phyloP scores from a whole-genome alignment of 2,329 filamentous ascomycete genomes.

The Xylariaceae sp. region DNA sequence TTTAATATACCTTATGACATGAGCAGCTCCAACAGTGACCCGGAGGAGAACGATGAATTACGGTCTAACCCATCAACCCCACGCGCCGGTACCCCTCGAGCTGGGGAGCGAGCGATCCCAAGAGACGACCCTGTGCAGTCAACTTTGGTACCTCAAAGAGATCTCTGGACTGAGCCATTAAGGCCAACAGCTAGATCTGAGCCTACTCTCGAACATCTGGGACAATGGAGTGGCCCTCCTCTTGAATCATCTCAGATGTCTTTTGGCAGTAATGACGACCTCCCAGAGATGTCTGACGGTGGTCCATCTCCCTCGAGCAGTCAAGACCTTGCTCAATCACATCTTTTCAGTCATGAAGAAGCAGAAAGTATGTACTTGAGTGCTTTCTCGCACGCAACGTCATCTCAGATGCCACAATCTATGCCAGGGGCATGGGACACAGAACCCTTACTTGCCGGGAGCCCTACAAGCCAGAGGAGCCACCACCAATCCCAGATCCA shows the following conservation, averaged over 20 bases:
- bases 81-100: slow-evolving; percentile 36
- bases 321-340: slow-evolving; percentile 58
- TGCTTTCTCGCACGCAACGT: slow-evolving; percentile 51
- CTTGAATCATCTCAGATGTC: slow-evolving; percentile 10
- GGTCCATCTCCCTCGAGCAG: slow-evolving; percentile 24
- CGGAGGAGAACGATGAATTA: slow-evolving; percentile 30
- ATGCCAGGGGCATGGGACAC: slow-evolving; percentile 55
- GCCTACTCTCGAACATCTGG: slow-evolving; percentile 29
- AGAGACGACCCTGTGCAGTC: slow-evolving; percentile 30
- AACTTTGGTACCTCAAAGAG: slow-evolving; percentile 25
- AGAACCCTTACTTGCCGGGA: slow-evolving; percentile 27
- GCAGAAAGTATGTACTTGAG: slow-evolving; percentile 87
- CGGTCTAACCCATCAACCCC: slow-evolving; percentile 46
- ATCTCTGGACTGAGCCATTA: slow-evolving; percentile 30
- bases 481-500: not conserved
- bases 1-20: slow-evolving; percentile 55
- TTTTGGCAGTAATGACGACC: not conserved
- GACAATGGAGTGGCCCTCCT: slow-evolving; percentile 20
- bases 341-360: slow-evolving; percentile 72
- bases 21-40: slow-evolving; percentile 32
- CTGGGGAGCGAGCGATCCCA: slow-evolving; percentile 40
- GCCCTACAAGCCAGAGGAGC: slow-evolving; percentile 4
- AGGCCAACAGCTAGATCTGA: slow-evolving; percentile 35
- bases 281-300: not conserved
- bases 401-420: slow-evolving; percentile 25